phyloP scores from a whole-genome alignment of 345 rosid genomes.

The Eucalyptus curtisii region DNA sequence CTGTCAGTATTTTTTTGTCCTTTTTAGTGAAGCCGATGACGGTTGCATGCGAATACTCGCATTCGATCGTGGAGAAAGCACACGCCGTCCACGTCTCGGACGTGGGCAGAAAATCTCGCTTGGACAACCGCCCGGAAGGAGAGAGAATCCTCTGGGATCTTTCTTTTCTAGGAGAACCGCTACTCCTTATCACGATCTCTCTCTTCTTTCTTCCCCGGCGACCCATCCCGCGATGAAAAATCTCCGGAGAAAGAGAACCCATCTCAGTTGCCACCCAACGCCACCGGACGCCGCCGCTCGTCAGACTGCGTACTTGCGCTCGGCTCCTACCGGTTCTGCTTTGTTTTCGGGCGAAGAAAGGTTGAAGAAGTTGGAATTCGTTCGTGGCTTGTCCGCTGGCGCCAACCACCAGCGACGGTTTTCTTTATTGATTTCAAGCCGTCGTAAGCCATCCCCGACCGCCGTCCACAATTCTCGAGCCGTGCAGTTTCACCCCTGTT shows the following conservation, averaged over 20 bases:
- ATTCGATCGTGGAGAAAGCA: no score
- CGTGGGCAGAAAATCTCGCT: no score
- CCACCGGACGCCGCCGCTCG: background rate
- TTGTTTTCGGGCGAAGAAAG: background rate
- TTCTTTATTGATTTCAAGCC: background rate
- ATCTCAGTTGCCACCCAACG: background rate
- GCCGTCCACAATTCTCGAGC: no score
- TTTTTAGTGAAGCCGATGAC: no score
- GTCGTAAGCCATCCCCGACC: background rate
- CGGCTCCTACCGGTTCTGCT: background rate
- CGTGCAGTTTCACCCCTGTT: no score
- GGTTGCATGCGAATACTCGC: no score
- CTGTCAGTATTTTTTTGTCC: no score
- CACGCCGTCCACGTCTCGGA: no score
- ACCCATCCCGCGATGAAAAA: background rate
- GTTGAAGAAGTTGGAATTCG: background rate
- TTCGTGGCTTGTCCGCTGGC: background rate
- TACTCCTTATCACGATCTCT: no score
- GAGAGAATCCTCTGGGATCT: rapidly evolving
- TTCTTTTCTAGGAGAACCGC: no score
- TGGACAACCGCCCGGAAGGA: no score
- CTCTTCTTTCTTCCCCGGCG: no score
- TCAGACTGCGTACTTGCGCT: rapidly evolving
- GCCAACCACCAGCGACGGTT: background rate
- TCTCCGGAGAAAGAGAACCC: background rate